These are phyloP conservation scores for Claviceps sp. DNA, from an alignment of 2,329 filamentous ascomycete genomes.

Conservation along the genomic window DNA sequence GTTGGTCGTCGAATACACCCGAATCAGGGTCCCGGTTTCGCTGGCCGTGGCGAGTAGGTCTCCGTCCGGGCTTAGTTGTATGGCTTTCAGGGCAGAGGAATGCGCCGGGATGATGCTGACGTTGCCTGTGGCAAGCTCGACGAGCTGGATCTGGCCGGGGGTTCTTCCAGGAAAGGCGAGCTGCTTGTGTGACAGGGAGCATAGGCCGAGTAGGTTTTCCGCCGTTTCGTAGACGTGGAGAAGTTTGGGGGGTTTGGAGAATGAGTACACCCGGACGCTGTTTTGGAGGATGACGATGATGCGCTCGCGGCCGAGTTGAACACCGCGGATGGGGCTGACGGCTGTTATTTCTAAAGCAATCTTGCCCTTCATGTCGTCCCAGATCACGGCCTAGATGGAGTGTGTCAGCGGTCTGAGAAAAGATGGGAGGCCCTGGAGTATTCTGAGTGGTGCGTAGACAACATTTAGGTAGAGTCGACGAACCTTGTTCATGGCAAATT, in stretches of 20 bases:
- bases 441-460: background rate
- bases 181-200: constrained; percentile 58
- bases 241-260: constrained; percentile 58
- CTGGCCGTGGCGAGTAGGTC: constrained; percentile 79
- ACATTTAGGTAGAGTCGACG: background rate
- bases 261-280: constrained; percentile 68
- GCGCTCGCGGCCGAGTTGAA: constrained; percentile 61
- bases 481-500: constrained; percentile 78
- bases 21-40: constrained; percentile 78
- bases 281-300: constrained; percentile 74
- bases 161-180: constrained; percentile 82
- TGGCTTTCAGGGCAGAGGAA: constrained; percentile 60
- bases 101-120: constrained; percentile 93
- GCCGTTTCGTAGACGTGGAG: constrained; percentile 71
- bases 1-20: constrained; percentile 69
- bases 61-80: constrained; percentile 69
- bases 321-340: constrained; percentile 64
- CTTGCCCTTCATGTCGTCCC: constrained; percentile 74
- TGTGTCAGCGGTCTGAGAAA: background rate
- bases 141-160: constrained; percentile 75
- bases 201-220: constrained; percentile 70
- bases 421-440: too few species aligned
- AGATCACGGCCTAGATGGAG: constrained; percentile 56
- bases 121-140: constrained; percentile 63
- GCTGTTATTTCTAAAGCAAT: constrained; percentile 66